phyloP scores from a whole-genome alignment of 1,284 basidiomycete genomes.

The Phylloporus gajari region DNA sequence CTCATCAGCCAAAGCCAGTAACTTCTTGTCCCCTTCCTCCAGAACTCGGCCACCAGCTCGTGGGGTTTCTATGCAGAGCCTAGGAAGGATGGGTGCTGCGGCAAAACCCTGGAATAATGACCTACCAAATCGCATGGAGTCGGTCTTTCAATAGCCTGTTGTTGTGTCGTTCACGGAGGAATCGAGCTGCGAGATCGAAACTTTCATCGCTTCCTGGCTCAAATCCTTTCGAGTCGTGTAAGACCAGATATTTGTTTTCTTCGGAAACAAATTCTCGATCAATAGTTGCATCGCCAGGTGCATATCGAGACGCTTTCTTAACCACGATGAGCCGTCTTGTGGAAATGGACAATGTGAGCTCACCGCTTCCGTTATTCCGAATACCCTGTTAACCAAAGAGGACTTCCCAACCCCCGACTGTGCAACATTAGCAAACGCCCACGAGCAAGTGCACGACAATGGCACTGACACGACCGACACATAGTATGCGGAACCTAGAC shows the following conservation, averaged over 20 bases:
- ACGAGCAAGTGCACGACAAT: neutral
- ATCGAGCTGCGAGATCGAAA: slow-evolving; percentile 11
- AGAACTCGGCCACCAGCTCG: slow-evolving; percentile 20
- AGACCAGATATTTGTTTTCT: slow-evolving; percentile 18
- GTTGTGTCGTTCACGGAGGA: slow-evolving; percentile 11
- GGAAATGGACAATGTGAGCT: neutral
- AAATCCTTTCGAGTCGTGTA: slow-evolving; percentile 21
- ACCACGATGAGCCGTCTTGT: neutral
- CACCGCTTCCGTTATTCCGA: slow-evolving; percentile 19
- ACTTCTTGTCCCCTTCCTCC: slow-evolving; percentile 19
- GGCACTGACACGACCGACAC: slow-evolving; percentile 18
- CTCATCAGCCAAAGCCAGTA: slow-evolving; percentile 9
- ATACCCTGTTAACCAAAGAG: slow-evolving; percentile 12
- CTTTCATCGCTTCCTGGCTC: slow-evolving; percentile 11
- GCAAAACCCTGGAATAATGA: neutral
- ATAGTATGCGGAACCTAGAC: slow-evolving; percentile 18
- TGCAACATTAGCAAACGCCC: neutral
- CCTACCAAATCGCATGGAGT: slow-evolving; percentile 19
- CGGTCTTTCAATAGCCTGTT: slow-evolving; percentile 12
- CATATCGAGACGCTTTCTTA: slow-evolving; percentile 18
- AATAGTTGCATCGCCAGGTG: slow-evolving; percentile 13
- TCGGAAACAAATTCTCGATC: slow-evolving; percentile 20
- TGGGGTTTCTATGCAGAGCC: slow-evolving; percentile 22
- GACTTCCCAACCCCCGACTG: slow-evolving; percentile 25
- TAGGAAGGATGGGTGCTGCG: neutral